Conservation (phyloP, 2,329 filamentous ascomycete genomes). For the Ceratocystis eucalypticola region DNA sequence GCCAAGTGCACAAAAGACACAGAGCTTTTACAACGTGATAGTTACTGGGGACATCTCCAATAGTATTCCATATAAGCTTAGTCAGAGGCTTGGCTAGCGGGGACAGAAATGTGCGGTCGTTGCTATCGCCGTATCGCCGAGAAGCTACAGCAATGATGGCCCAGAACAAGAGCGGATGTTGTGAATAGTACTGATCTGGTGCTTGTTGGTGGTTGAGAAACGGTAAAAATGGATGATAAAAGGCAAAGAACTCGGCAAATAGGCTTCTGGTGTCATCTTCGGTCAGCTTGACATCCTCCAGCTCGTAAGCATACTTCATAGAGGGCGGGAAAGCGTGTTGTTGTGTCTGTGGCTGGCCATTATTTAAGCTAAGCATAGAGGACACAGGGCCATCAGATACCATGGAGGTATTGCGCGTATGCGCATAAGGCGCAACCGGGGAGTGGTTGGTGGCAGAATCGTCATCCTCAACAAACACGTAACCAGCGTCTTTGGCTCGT, state of each 20-base stretch:
- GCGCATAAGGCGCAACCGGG: slow-evolving; percentile 28
- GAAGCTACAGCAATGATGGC: slow-evolving; percentile 63
- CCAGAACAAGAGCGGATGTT: slow-evolving; percentile 78
- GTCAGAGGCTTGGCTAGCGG: slow-evolving; percentile 56
- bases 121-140: slow-evolving; percentile 45
- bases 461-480: slow-evolving; percentile 39
- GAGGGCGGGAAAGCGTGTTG: slow-evolving; percentile 27
- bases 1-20: slow-evolving; percentile 69
- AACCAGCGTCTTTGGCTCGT: slow-evolving; percentile 47
- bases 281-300: slow-evolving; percentile 51
- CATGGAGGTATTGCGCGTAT: slow-evolving; percentile 48
- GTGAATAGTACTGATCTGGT: slow-evolving; percentile 61
- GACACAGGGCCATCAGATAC: slow-evolving; percentile 59
- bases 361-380: slow-evolving; percentile 51
- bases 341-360: slow-evolving; percentile 45
- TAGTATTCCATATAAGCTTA: slow-evolving; percentile 60
- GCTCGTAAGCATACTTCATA: slow-evolving; percentile 42
- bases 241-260: slow-evolving; percentile 61
- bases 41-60: slow-evolving; percentile 62
- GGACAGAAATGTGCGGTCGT: slow-evolving; percentile 52
- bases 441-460: slow-evolving; percentile 37
- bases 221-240: slow-evolving; percentile 65
- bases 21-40: slow-evolving; percentile 73
- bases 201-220: slow-evolving; percentile 54
- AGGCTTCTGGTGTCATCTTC: slow-evolving; percentile 50